Percentiles rank a stretch among this genome's conserved stretches.
These are phyloP conservation scores for Lachnellula hyalina DNA, from an alignment of 2,329 filamentous ascomycete genomes.

Conservation along the genomic window DNA sequence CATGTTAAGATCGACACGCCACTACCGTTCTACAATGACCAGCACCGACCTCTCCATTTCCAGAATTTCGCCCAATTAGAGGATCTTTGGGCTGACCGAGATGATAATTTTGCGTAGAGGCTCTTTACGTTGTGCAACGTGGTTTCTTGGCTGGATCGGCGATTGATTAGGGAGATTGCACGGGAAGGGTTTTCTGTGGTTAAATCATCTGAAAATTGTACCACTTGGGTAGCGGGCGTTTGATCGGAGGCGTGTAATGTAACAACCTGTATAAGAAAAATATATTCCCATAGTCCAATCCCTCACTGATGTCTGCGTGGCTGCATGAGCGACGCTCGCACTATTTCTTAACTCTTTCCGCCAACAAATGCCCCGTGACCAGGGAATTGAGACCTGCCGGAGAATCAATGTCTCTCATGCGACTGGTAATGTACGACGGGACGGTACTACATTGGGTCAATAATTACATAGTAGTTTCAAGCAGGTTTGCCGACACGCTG, in stretches of 20 bases:
- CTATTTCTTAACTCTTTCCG: not conserved
- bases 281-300: slow-evolving; percentile 2
- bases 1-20: slow-evolving; percentile 94
- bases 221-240: slow-evolving; percentile 23
- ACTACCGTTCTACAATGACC: slow-evolving; percentile 81
- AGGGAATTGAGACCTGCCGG: slow-evolving; percentile 7
- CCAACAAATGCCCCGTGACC: not conserved
- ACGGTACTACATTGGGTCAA: not conserved
- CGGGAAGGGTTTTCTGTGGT: slow-evolving; percentile 9
- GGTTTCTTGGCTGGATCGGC: slow-evolving; percentile 2
- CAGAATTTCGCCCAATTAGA: slow-evolving; percentile 96
- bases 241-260: slow-evolving; percentile 19
- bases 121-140: not conserved
- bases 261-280: slow-evolving; percentile 22
- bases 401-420: slow-evolving; percentile 4
- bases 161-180: slow-evolving; percentile 7
- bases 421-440: not conserved
- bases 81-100: slow-evolving; percentile 90
- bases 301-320: not conserved
- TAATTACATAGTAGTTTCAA: too few relatives aligned
- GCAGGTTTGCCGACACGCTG: too few relatives aligned
- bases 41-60: slow-evolving; percentile 92
- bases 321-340: slow-evolving; percentile 1
- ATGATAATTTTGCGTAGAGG: slow-evolving; percentile 82
- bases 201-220: slow-evolving; percentile 7